A percentile compares a stretch with the other conserved stretches of the same genome.
These are phyloP conservation scores for Kodamaea fungicola DNA, from an alignment of 1,139 yeast species.

Conservation along the genomic window DNA sequence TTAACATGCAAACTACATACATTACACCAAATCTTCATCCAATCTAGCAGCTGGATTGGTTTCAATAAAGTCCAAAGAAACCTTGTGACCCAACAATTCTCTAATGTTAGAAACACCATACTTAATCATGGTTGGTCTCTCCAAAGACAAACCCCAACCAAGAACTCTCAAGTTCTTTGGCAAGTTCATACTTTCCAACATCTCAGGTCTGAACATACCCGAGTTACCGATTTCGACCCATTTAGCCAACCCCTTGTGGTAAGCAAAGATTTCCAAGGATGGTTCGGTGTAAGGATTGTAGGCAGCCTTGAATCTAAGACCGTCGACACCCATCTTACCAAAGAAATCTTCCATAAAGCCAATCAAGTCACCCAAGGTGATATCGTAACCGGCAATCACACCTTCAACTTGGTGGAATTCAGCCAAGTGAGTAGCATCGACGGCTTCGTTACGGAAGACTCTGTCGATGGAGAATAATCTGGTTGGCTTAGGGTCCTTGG, in stretches of 20 bases:
- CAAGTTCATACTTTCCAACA: constrained; percentile 97
- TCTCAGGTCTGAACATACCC: constrained; percentile 99
- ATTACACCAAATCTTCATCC: constrained; percentile 51
- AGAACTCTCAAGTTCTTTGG: constrained; percentile 91
- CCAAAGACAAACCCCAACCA: constrained; percentile 97
- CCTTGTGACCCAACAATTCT: constrained; percentile 93
- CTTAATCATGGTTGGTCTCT: constrained; percentile 99
- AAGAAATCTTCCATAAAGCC: constrained; percentile 99
- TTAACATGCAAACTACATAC: not conserved
- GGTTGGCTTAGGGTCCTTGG: constrained; percentile 85
- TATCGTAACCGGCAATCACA: constrained; percentile 93
- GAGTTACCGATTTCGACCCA: constrained; percentile 99
- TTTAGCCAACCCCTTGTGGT: constrained; percentile 89
- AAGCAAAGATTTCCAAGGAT: constrained; percentile 94
- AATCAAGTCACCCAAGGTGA: constrained; percentile 93
- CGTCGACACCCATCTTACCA: constrained; percentile 93
- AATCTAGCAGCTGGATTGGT: constrained; percentile 96
- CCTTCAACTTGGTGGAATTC: constrained; percentile 99
- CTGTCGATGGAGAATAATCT: constrained; percentile 95
- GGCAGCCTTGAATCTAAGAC: constrained; percentile 95
- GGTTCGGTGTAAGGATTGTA: constrained; percentile 99
- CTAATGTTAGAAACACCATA: constrained; percentile 94
- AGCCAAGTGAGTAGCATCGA: constrained; percentile 99
- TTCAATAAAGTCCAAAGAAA: constrained; percentile 88
- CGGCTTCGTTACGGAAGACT: constrained; percentile 99